Evolutionary conservation across 352 stramenopile genomes (phyloP).

Genomic region (Pythium phragmiticola): DNA sequence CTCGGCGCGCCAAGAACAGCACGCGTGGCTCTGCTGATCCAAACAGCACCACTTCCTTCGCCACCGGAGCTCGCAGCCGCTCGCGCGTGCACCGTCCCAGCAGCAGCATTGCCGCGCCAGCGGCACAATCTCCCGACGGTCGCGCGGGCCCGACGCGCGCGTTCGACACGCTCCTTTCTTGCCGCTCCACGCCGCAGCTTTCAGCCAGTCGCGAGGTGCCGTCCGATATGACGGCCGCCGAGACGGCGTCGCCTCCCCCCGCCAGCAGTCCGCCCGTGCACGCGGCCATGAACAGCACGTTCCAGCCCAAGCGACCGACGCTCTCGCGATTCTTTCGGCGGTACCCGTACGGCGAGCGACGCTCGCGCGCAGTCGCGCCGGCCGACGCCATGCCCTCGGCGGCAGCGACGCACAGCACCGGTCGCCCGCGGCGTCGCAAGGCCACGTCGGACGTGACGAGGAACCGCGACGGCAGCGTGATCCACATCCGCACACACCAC

Average conservation of each 20-base stretch:
- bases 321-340: conserved; percentile 58
- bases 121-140: conserved; percentile 1
- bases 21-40: not conserved
- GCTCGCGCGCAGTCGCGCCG: conserved; percentile 57
- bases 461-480: conserved; percentile 33
- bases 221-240: conserved; percentile 20
- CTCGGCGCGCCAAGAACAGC: conserved; percentile 5
- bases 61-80: not conserved
- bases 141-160: conserved; percentile 14
- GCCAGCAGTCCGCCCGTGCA: conserved; percentile 25
- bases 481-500: conserved; percentile 37
- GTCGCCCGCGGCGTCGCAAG: conserved; percentile 31
- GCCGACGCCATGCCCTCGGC: conserved; percentile 33
- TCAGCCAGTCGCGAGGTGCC: conserved; percentile 8
- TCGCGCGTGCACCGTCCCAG: not conserved
- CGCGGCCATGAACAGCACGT: conserved; percentile 30
- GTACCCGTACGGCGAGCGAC: conserved; percentile 60
- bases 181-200: conserved; percentile 16
- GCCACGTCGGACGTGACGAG: conserved; percentile 41
- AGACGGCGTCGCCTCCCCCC: conserved; percentile 1
- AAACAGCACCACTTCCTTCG: not conserved
- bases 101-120: conserved; percentile 15
- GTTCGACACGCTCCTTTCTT: conserved; percentile 23
- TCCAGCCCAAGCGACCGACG: conserved; percentile 57
- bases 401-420: not conserved